These are phyloP conservation scores for Lasiodiplodia citricola DNA, from an alignment of 2,329 filamentous ascomycete genomes.

Conservation along the genomic window DNA sequence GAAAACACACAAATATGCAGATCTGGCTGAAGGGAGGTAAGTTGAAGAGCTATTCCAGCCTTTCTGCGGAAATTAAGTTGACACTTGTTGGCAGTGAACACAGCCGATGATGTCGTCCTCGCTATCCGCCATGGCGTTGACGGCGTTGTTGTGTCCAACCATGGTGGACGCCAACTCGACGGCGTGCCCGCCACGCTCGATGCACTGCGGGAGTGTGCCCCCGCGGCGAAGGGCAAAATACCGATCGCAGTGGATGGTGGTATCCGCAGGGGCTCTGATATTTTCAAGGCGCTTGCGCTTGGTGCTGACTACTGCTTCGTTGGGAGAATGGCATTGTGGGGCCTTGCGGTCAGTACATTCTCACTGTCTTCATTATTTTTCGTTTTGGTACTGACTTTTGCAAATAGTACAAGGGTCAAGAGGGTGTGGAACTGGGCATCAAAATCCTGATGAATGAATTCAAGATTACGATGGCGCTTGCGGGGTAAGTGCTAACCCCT, in stretches of 20 bases:
- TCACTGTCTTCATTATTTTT: no score
- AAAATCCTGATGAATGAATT: slow-evolving; percentile 45
- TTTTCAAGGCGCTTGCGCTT: slow-evolving; percentile 62
- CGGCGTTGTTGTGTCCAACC: slow-evolving; percentile 60
- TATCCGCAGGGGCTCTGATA: slow-evolving; percentile 60
- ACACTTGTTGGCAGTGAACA: slow-evolving; percentile 33
- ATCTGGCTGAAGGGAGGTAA: slow-evolving; percentile 54
- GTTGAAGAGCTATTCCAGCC: not conserved
- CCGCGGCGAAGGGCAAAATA: slow-evolving; percentile 53
- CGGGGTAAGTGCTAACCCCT: slow-evolving; percentile 29
- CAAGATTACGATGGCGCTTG: slow-evolving; percentile 37
- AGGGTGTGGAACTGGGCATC: slow-evolving; percentile 50
- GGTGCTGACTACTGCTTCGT: slow-evolving; percentile 58
- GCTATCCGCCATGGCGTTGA: slow-evolving; percentile 51
- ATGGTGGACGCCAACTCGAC: slow-evolving; percentile 64
- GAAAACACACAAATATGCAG: slow-evolving; percentile 54
- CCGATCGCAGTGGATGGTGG: slow-evolving; percentile 67
- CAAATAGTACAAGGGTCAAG: slow-evolving; percentile 42
- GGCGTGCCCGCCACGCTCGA: slow-evolving; percentile 61
- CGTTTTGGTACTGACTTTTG: not conserved
- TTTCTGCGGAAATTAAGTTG: not conserved
- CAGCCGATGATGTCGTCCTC: slow-evolving; percentile 48
- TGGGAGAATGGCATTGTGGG: slow-evolving; percentile 57
- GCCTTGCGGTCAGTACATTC: slow-evolving; percentile 46
- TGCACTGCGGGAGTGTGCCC: slow-evolving; percentile 48